Conservation (phyloP, 768 basidiomycete species). For the Lentinula sp. region DNA sequence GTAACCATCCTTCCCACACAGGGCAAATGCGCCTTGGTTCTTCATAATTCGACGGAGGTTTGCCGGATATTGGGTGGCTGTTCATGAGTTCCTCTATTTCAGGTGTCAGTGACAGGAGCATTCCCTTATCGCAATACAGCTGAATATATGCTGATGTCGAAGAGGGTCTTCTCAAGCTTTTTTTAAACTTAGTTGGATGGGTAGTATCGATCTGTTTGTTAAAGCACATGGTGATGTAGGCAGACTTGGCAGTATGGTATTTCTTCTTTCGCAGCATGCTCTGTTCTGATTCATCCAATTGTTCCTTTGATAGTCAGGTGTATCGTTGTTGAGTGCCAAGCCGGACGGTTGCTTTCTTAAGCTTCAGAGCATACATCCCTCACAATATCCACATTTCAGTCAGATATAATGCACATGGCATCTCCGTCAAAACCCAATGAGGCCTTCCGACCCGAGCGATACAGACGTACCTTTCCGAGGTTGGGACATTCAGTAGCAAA, state of each 20-base stretch:
- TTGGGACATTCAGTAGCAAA: not conserved
- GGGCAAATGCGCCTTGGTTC: not conserved
- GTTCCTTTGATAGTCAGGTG: not conserved
- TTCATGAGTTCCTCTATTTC: not conserved
- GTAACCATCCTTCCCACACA: not conserved
- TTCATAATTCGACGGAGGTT: not conserved
- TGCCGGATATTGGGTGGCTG: not conserved
- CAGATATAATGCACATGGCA: not conserved
- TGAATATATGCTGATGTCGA: not conserved
- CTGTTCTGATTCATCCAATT: not conserved
- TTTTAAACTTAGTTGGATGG: not conserved
- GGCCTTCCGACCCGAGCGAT: not conserved
- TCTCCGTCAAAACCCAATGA: not conserved
- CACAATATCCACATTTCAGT: not conserved
- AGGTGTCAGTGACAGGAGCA: not conserved
- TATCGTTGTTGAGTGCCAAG: not conserved
- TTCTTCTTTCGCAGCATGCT: not conserved
- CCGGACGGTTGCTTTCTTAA: not conserved
- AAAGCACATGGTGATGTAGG: not conserved
- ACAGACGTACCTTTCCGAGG: not conserved
- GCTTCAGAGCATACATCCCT: not conserved
- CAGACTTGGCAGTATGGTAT: not conserved
- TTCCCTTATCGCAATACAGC: not conserved
- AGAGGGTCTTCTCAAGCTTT: not conserved
- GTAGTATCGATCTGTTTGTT: not conserved